phyloP scores from a whole-genome alignment of 768 basidiomycete genomes.

The Lentinus brumalis region DNA sequence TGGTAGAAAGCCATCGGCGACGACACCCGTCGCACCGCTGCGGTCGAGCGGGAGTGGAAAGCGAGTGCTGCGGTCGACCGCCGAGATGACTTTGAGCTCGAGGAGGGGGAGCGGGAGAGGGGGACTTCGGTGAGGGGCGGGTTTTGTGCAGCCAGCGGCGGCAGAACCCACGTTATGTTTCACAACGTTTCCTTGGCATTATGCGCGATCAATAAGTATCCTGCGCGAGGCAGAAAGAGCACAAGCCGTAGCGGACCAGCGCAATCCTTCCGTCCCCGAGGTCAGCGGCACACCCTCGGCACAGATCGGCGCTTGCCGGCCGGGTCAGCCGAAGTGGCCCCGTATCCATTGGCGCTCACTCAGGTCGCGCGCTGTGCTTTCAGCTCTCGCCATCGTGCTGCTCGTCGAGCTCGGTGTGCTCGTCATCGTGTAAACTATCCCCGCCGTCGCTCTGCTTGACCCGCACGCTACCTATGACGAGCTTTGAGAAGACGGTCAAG shows the following conservation, averaged over 20 bases:
- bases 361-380: background rate
- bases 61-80: background rate
- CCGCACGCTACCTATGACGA: slow-evolving; percentile 36
- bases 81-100: background rate
- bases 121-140: too few species aligned
- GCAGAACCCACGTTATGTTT: too few species aligned
- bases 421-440: slow-evolving; percentile 14
- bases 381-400: background rate
- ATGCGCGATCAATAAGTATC: too few species aligned
- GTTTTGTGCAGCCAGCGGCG: too few species aligned
- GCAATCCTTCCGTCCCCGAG: background rate
- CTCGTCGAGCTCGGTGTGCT: slow-evolving; percentile 2
- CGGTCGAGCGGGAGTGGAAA: background rate
- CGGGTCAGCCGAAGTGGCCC: background rate
- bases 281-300: too few species aligned
- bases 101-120: background rate
- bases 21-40: background rate
- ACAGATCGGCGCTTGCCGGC: too few species aligned
- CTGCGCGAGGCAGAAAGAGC: too few species aligned
- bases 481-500: slow-evolving; percentile 92
- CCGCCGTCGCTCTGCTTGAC: slow-evolving; percentile 1
- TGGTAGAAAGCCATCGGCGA: background rate
- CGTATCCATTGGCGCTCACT: background rate
- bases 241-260: background rate
- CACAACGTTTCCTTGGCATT: too few species aligned